Evolutionary conservation across 345 rosid species (phyloP).

Genomic region (Euphorbia pulcherrima): DNA sequence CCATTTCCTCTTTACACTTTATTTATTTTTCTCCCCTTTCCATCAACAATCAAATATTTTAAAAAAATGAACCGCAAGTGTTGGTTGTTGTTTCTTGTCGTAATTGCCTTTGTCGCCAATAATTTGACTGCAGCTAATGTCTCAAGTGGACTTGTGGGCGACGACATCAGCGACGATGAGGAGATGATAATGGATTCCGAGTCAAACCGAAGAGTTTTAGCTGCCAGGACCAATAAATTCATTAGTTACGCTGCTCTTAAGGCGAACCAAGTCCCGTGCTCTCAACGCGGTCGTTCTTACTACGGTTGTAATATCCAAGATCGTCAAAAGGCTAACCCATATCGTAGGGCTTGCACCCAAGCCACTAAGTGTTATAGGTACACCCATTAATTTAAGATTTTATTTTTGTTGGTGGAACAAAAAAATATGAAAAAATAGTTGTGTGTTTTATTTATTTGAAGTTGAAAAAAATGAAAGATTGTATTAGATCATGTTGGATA

Average conservation of each 20-base stretch:
- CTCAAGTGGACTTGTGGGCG: neutral
- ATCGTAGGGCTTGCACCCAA: neutral
- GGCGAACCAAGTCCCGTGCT: neutral
- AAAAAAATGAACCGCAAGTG: neutral
- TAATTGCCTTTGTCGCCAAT: neutral
- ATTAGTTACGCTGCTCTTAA: neutral
- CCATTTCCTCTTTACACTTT: neutral
- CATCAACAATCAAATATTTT: neutral
- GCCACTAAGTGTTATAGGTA: constrained; percentile 1
- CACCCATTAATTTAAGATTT: neutral
- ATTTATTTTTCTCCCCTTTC: neutral
- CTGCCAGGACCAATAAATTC: neutral
- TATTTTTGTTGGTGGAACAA: neutral
- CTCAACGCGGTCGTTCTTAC: neutral
- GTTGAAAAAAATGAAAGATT: too few relatives aligned
- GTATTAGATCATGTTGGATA: neutral
- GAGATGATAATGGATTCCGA: neutral
- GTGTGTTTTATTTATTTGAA: neutral
- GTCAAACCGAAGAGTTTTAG: neutral
- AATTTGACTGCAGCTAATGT: neutral
- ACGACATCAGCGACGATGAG: neutral
- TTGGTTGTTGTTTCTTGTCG: neutral
- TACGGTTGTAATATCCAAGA: neutral
- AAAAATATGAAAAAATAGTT: too few relatives aligned
- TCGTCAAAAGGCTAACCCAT: neutral